Evolutionary conservation across 768 basidiomycete genomes (phyloP), one percentile per base, ranked within the genome.

Genomic region (Lactarius evosmus): DNA sequence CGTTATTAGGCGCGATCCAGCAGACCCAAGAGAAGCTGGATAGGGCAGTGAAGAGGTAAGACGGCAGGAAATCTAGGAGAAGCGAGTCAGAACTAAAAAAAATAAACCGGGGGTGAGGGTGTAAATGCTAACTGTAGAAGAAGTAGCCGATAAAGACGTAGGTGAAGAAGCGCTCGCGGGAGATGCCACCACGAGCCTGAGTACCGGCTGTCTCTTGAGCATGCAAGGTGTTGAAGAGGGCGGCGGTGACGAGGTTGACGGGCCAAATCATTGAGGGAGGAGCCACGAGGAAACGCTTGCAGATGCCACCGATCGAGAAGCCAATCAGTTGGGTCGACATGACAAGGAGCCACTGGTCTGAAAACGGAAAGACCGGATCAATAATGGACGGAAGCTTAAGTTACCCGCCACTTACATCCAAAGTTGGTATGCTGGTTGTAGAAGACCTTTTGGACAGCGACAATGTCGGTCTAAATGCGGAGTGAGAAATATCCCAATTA

Each of bases 1-100:
- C 67, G 67, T 91, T 88, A 54, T 87, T 67, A 0, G 91, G 91
- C 1, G 77, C 85, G 57, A 93, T 90, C 91, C 84, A 85, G 69
- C 79, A 80, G 2, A 82, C 77, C 80, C 81, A 83, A 22, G 77
- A 75, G 72, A 81, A 75, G 60, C 44, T 62, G n/a, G 69, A 62
- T 52, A 76, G 74, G 17, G 74, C 69, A 68, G 69, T 16, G 46
- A 69, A 66, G 29, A 67, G 36, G 60, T 64, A 69, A 0, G 66
- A 54, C 0, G 62, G 61, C 0, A 63, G 44, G 44, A 59, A 61
- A 38, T 58, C 65, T 59, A 17, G 25, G 9, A 34, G 33, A 9
- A 27, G 33, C 9, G 19, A 17, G 29, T 67, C 1, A 58, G 34
- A 1, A 11, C 17, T 3, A 58, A 36, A 41, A 16, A 19, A 4